Base-by-base conservation (phyloP, 1,139 yeast genomes). In the Pichia sp. region DNA sequence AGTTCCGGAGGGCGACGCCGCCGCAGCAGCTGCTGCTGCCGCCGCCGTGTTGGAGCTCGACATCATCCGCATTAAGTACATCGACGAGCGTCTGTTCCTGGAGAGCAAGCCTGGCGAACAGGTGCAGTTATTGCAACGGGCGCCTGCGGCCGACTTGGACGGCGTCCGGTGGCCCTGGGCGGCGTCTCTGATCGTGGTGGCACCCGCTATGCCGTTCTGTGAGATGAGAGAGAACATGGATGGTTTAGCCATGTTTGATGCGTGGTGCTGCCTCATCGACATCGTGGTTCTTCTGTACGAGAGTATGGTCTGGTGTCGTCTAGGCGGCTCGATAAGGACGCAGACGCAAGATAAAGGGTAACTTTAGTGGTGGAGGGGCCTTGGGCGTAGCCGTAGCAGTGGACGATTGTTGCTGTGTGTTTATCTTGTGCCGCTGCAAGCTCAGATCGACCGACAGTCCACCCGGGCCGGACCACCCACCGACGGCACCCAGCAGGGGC, bases 41-140 rank as follows among this genome's bases (percentile, higher is more conserved):
- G 23, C 23, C 23, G 23, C 23, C 23, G 23, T 19, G 23, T 19
- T 19, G 15, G 57, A 45, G 8, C 47, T 44, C 6, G 62, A 57
- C 53, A 62, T 62, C 63, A 71, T 66, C 48, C 75, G 60, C 68
- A 74, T 65, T 66, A 74, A 49, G 67, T 71, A 64, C 59, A 62
- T 71, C 62, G 68, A 78, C 58, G 68, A 74, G 68, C 66, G 74
- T 74, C 72, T 79, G 74, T 45, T 81, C 64, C 95, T 77, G 19
- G 90, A 83, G 52, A 87, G 70, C 51, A 86, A 72, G 7, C 95
- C 95, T 8, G 93, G 93, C 0, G 92, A 85, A 67, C 95, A 87
- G 1, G 90, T 85, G 72, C 95, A 87, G 71, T 86, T 83, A 51
- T 80, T 76, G 68, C 95, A 87, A 10, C 79, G 77, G 64, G 79